A percentile compares a stretch with the other conserved stretches of the same genome.
These are phyloP conservation scores for Colletotrichum aenigma DNA, from an alignment of 2,329 filamentous ascomycete genomes.

Conservation along the genomic window DNA sequence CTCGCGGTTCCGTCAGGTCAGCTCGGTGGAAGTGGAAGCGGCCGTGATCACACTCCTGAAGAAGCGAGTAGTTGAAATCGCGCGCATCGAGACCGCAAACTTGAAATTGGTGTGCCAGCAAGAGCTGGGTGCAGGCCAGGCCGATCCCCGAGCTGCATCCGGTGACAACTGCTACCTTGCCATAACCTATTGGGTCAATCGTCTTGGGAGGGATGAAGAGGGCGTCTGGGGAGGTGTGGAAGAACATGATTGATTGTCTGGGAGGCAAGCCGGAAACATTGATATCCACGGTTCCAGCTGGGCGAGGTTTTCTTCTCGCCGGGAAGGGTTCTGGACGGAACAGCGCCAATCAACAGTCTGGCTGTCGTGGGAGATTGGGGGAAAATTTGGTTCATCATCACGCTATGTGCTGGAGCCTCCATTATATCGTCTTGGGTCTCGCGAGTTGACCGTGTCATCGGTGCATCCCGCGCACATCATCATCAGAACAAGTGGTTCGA, in stretches of 20 bases:
- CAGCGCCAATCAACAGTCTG: not conserved
- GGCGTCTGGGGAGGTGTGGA: constrained; percentile 27
- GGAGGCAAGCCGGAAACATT: not conserved
- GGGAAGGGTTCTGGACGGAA: not conserved
- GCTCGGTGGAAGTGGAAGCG: constrained; percentile 36
- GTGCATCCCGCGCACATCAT: not conserved
- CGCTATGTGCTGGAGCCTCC: not conserved
- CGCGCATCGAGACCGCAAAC: constrained; percentile 1
- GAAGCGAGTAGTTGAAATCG: constrained; percentile 22
- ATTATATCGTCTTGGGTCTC: not conserved
- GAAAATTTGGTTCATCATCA: not conserved
- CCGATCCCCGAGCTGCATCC: constrained; percentile 37
- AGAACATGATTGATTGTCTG: constrained; percentile 24
- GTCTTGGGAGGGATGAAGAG: constrained; percentile 26
- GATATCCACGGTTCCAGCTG: not conserved
- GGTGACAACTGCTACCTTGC: constrained; percentile 32
- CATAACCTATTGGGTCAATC: constrained; percentile 18
- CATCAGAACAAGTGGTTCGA: not conserved
- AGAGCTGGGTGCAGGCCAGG: constrained; percentile 33
- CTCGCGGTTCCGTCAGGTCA: constrained; percentile 31
- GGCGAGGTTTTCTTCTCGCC: not conserved
- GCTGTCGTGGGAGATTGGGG: not conserved
- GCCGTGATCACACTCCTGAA: constrained; percentile 27
- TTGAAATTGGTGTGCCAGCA: constrained; percentile 23
- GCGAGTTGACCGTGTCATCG: not conserved